Conservation (phyloP, 371 early-diverging fungal species). For the Mucor saturninus region DNA sequence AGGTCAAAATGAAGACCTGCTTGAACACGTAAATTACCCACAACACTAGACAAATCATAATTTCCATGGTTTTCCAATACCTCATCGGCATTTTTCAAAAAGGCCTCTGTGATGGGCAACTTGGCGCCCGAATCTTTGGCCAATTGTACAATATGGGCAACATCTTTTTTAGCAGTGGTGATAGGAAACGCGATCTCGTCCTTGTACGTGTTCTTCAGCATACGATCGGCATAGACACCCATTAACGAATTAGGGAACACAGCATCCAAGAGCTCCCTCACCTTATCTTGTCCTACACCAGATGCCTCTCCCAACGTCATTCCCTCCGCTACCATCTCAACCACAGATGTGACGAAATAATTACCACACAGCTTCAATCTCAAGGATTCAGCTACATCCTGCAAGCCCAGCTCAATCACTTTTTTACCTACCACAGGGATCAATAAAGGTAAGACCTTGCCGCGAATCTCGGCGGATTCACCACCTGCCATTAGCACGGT, state of each 20-base stretch:
- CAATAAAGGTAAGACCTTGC: slow-evolving; percentile 29
- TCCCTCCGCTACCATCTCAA: slow-evolving; percentile 72
- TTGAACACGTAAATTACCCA: slow-evolving; percentile 27
- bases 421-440: slow-evolving; percentile 43
- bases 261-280: slow-evolving; percentile 59
- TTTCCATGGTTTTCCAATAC: slow-evolving; percentile 34
- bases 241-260: slow-evolving; percentile 55
- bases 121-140: slow-evolving; percentile 30
- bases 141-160: slow-evolving; percentile 39
- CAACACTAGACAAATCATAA: slow-evolving; percentile 43
- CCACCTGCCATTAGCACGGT: slow-evolving; percentile 40
- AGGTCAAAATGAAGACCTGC: slow-evolving; percentile 25
- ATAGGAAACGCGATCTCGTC: slow-evolving; percentile 39
- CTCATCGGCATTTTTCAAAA: slow-evolving; percentile 32
- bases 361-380: slow-evolving; percentile 73
- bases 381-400: slow-evolving; percentile 49
- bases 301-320: slow-evolving; percentile 69
- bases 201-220: slow-evolving; percentile 39
- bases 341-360: slow-evolving; percentile 59
- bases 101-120: slow-evolving; percentile 34
- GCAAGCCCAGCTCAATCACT: slow-evolving; percentile 48
- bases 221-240: slow-evolving; percentile 39
- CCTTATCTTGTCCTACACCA: slow-evolving; percentile 58
- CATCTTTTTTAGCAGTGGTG: slow-evolving; percentile 43
- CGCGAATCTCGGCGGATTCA: slow-evolving; percentile 7